Percentiles rank a stretch among this genome's conserved stretches.
Evolutionary conservation across 176 grass and related monocot genomes (phyloP).

Genomic region (Eragrostis curvula): DNA sequence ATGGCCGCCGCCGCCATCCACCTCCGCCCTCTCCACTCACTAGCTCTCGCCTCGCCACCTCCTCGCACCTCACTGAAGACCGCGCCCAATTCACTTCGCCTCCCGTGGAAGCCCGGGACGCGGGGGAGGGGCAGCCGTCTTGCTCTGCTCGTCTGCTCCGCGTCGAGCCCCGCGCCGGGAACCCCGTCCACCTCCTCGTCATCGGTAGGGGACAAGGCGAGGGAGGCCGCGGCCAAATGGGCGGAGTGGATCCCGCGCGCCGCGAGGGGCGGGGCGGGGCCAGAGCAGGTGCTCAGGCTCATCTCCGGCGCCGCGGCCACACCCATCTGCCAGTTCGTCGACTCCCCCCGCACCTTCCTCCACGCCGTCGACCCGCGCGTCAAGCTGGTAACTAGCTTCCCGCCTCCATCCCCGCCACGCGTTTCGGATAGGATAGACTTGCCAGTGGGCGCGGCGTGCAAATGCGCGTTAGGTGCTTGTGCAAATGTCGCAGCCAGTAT

Average conservation of each 20-base stretch:
- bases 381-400: constrained; percentile 71
- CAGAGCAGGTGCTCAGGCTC: constrained; percentile 77
- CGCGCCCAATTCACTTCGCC: not conserved
- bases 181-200: constrained; percentile 12
- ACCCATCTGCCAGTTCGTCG: constrained; percentile 90
- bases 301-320: constrained; percentile 87
- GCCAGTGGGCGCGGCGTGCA: not conserved
- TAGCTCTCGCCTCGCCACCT: constrained; percentile 4
- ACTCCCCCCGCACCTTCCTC: constrained; percentile 85
- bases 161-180: constrained; percentile 28
- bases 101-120: constrained; percentile 15
- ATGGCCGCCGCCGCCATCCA: constrained; percentile 46
- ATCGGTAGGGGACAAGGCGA: not conserved
- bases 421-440: not conserved
- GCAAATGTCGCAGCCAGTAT: not conserved
- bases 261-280: constrained; percentile 32
- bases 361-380: constrained; percentile 89
- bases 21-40: constrained; percentile 31
- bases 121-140: constrained; percentile 30
- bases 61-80: constrained; percentile 1
- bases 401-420: not conserved
- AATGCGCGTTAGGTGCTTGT: not conserved
- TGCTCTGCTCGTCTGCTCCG: constrained; percentile 46
- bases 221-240: constrained; percentile 40
- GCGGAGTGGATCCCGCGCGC: constrained; percentile 73